These are phyloP conservation scores for Musa balbisiana DNA, from an alignment of 202 grass and related monocot genomes.

Conservation along the genomic window DNA sequence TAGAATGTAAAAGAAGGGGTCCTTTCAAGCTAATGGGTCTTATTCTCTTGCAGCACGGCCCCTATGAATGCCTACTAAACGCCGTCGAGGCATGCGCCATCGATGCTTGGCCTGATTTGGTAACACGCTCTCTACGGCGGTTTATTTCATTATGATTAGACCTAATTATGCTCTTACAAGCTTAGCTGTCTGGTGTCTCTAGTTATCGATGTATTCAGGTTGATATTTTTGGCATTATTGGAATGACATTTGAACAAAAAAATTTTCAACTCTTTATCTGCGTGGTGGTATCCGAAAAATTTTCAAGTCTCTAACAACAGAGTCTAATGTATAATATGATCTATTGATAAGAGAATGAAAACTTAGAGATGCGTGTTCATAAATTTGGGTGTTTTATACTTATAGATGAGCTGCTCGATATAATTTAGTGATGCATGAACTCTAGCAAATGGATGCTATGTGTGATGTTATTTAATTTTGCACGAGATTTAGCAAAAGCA, in stretches of 20 bases:
- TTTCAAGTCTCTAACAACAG: background rate
- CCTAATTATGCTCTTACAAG: slow-evolving; percentile 1
- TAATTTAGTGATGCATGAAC: no score
- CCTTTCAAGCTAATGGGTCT: background rate
- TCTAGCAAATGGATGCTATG: no score
- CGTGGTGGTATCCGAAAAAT: background rate
- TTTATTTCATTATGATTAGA: background rate
- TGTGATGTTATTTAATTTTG: no score
- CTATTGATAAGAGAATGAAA: no score
- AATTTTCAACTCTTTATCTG: background rate
- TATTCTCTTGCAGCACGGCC: slow-evolving; percentile 60
- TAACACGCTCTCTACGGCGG: slow-evolving; percentile 19
- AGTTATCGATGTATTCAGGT: background rate
- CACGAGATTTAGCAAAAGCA: no score
- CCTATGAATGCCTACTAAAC: slow-evolving; percentile 52
- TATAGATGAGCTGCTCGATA: no score
- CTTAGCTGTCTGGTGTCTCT: background rate
- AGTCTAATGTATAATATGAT: background rate
- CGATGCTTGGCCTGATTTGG: slow-evolving; percentile 78
- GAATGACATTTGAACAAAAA: no score
- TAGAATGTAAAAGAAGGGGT: no score
- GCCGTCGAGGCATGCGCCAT: slow-evolving; percentile 44
- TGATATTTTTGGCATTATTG: background rate
- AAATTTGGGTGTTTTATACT: no score
- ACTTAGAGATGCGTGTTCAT: no score